Evolutionary conservation across 495 filamentous ascomycete genomes (phyloP), one percentile per base, ranked within the genome.

Genomic region (Xylaria bambusicola): DNA sequence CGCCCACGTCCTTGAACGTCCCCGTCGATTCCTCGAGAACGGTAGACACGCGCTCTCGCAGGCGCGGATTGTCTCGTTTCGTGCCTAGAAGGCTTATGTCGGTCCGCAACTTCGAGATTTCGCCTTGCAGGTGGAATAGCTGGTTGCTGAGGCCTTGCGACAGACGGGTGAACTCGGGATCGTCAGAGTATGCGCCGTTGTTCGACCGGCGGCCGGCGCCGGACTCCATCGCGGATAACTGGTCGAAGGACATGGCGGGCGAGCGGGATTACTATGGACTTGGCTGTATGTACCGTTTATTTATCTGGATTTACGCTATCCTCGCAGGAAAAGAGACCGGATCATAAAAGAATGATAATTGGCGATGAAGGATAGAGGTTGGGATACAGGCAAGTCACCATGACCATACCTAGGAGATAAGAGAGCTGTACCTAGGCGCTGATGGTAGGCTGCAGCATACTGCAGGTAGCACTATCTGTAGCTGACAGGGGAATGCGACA

Each of bases 1-100:
- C 94, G 50, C 90, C 93, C 20, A 93, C 88, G 23, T 93, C 89
- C 73, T 96, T 96, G 80, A 98, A 97, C n/a, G 84, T 82, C 24
- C 84, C 77, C 17, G 88, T 84, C 31, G 91, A 90, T 74, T 97
- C 91, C 60, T 95, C 89, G 7, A 97, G 81, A 3, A 93, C 76
- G 61, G 87, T 85, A 63, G 92, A 90, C 24, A 98, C 92, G 61
- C 94, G 81, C 74, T 97, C 92, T 45, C 95, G 87, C 48, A 96
- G 89, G 40, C 90, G 84, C 46, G 93, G 92, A 2, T 91, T 97
- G 69, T 99, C 94, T 9, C 90, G 86, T 71, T 87, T 88, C 7
- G 92, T 97, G 23, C 94, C 95, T 9, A 98, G 82, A 21, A 93
- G 82, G 13, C 83, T 83, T 54, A 99, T 83, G 67, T 99, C 89